These are phyloP conservation scores for Aspergillus candidus DNA, from an alignment of 2,329 filamentous ascomycete genomes.

Conservation along the genomic window DNA sequence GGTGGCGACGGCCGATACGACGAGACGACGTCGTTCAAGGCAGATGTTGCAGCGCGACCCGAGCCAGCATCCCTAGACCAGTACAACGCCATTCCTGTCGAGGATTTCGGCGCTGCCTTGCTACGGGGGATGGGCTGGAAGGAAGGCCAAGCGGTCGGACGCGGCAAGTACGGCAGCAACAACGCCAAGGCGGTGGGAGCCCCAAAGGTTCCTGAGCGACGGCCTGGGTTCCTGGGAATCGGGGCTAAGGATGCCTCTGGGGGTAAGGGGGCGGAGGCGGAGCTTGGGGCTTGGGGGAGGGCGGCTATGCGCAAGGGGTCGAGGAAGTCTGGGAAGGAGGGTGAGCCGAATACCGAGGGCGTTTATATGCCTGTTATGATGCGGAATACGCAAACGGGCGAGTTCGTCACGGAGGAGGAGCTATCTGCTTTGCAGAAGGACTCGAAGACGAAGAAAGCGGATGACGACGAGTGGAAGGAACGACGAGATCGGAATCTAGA, in stretches of 20 bases:
- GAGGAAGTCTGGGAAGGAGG: slow-evolving; percentile 49
- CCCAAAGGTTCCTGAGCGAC: slow-evolving; percentile 59
- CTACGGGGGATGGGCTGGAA: slow-evolving; percentile 96
- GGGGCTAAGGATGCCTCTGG: slow-evolving; percentile 72
- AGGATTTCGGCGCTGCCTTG: slow-evolving; percentile 87
- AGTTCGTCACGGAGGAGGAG: slow-evolving; percentile 58
- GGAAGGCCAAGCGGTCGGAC: slow-evolving; percentile 55
- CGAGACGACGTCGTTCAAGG: slow-evolving; percentile 57
- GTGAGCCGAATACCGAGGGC: slow-evolving; percentile 37
- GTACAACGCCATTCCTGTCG: slow-evolving; percentile 83
- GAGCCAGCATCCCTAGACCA: slow-evolving; percentile 72
- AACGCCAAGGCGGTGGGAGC: slow-evolving; percentile 48
- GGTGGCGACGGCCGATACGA: slow-evolving; percentile 24
- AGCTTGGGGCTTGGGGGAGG: slow-evolving; percentile 76
- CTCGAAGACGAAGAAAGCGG: slow-evolving; percentile 39
- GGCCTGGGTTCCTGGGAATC: slow-evolving; percentile 77
- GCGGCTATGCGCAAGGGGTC: slow-evolving; percentile 50
- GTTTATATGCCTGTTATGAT: slow-evolving; percentile 59
- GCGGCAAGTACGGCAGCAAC: slow-evolving; percentile 44
- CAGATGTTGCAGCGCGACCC: slow-evolving; percentile 65
- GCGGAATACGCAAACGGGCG: slow-evolving; percentile 57
- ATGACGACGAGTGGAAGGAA: slow-evolving; percentile 42
- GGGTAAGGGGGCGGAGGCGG: slow-evolving; percentile 52
- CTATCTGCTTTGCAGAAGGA: slow-evolving; percentile 48
- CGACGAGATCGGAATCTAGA: slow-evolving; percentile 41